Base-by-base conservation (phyloP, 2,329 filamentous ascomycete species). In the Cryphonectria nitschkei region DNA sequence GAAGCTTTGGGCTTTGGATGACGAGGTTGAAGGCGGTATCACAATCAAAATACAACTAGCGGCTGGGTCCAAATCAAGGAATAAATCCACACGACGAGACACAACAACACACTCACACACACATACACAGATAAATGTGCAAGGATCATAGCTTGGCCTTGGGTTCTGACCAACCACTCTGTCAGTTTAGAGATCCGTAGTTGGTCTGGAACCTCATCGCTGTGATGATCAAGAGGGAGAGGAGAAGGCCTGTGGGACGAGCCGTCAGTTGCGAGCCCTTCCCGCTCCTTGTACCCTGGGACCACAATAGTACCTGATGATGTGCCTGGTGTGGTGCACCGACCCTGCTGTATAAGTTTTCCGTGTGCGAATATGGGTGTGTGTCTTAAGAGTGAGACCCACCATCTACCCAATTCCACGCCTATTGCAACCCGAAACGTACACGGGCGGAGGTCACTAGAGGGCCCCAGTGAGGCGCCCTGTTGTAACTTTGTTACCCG, bases 71-170 rank as follows among this genome's bases (percentile, higher is more conserved):
- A 50, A 61, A 50, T 19, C 52, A 61, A 26, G 9, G 39, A 29
- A 50, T 39, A 61, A 11, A 4, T 16, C 19, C 29, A 19, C 52
- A 41, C 61, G 19, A 39, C 22, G 19, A 39, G 52, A 41, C 54
- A 29, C 52, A 50, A 50, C 46, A n/a, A 50, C n/a, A 50, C 46
- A 50, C 19, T 9, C 46, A n/a, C 19, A 34, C 34, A 34, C 6
- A 34, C 34, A 34, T 34, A 46, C 43, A 46, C 16, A 46, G 3
- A 50, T 8, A n/a, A 13, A 39, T 39, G 37, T 22, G 22, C 68
- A 70, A 41, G 68, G 68, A 63, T 56, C 16, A 56, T 34, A 63
- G 68, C 64, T 60, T 50, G 34, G 46, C n/a, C 65, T 67, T 62
- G 34, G 56, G 26, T 56, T 52, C 62, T 66, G 61, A 66, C 68